phyloP scores from a whole-genome alignment of 176 grass and related monocot genomes.

The Zoysia pacifica region DNA sequence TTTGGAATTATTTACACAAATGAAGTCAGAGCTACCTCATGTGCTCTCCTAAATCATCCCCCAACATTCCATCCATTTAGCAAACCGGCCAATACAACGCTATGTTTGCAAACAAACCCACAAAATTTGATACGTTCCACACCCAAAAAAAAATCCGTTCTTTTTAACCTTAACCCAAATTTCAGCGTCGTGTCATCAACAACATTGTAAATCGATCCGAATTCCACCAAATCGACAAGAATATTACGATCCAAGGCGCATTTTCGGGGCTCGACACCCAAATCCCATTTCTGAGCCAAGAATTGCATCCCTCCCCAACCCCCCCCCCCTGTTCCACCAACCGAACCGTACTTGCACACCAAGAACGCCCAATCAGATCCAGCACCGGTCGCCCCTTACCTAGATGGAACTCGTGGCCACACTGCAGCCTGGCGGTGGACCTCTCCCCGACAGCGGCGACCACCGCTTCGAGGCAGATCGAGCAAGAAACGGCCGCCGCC shows the following conservation, averaged over 20 bases:
- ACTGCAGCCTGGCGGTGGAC: constrained; percentile 87
- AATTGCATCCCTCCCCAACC: background rate
- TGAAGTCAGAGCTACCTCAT: background rate
- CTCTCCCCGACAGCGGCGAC: constrained; percentile 57
- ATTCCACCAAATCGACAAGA: background rate
- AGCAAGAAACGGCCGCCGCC: constrained; percentile 59
- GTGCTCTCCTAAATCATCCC: background rate
- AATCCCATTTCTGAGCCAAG: background rate
- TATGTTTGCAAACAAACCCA: background rate
- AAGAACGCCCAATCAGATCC: constrained; percentile 16
- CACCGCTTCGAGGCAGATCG: constrained; percentile 85
- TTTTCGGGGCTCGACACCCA: background rate
- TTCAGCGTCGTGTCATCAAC: background rate
- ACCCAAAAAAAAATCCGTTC: background rate
- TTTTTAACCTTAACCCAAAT: background rate
- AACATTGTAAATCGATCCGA: background rate
- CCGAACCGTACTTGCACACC: background rate
- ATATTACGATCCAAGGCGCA: background rate
- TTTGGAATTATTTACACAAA: background rate
- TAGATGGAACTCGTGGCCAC: constrained; percentile 92
- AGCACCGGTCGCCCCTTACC: constrained; percentile 27
- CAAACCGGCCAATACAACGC: background rate
- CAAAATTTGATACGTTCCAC: background rate
- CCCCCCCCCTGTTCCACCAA: background rate
- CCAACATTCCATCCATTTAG: background rate